Percentiles rank a stretch among this genome's conserved stretches.
phyloP scores from a whole-genome alignment of 345 rosid genomes.

The Murraya paniculata region DNA sequence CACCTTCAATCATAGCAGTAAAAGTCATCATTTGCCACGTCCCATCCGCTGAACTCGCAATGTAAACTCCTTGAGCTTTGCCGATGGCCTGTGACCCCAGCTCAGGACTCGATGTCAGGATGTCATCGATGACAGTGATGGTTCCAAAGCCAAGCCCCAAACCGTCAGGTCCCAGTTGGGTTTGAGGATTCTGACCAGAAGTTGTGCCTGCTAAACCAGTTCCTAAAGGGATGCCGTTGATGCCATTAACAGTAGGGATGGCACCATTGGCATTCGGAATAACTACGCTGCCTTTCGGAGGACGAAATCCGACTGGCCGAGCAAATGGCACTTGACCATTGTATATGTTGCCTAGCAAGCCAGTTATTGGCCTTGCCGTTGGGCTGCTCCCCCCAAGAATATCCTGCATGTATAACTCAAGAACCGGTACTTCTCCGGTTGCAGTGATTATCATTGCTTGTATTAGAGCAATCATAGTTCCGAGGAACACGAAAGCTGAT shows the following conservation, averaged over 20 bases:
- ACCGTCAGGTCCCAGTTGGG: slow-evolving; percentile 51
- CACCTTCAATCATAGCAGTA: slow-evolving; percentile 51
- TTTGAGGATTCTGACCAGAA: slow-evolving; percentile 30
- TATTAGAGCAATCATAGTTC: not conserved
- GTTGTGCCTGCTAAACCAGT: slow-evolving; percentile 48
- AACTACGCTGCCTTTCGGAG: slow-evolving; percentile 38
- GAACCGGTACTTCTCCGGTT: slow-evolving; percentile 18
- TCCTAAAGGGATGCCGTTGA: slow-evolving; percentile 50
- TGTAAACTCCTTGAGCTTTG: slow-evolving; percentile 49
- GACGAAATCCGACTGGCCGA: slow-evolving; percentile 42
- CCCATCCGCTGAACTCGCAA: slow-evolving; percentile 49
- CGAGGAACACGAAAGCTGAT: not conserved
- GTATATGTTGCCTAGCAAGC: slow-evolving; percentile 53
- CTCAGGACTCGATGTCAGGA: slow-evolving; percentile 43
- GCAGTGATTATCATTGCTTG: not conserved
- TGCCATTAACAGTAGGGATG: slow-evolving; percentile 45
- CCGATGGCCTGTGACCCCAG: slow-evolving; percentile 44
- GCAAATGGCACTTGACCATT: slow-evolving; percentile 63
- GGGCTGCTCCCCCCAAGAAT: slow-evolving; percentile 58
- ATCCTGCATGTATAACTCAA: slow-evolving; percentile 58
- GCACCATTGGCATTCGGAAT: slow-evolving; percentile 60
- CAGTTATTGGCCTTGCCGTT: slow-evolving; percentile 54
- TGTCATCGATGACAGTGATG: slow-evolving; percentile 55
- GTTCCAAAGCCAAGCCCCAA: slow-evolving; percentile 55
- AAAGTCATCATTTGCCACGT: slow-evolving; percentile 55